Evolutionary conservation across 805 yeast genomes (phyloP).

Genomic region (Kodamaea jinghongensis): DNA sequence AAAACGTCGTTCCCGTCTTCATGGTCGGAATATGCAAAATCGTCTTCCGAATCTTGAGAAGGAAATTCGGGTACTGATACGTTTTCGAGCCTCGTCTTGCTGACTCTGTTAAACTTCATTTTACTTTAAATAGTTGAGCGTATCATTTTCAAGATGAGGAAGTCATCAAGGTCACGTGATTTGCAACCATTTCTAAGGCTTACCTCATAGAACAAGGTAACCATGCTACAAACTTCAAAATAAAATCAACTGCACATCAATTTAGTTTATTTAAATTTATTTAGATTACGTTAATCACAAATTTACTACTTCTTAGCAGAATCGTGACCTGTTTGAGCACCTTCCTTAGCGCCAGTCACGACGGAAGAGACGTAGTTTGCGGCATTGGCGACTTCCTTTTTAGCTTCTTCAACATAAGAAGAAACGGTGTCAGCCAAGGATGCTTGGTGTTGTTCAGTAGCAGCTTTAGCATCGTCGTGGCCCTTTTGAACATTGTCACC

Average conservation of each 20-base stretch:
- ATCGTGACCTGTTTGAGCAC: constrained; percentile 38
- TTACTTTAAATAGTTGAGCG: too few species aligned
- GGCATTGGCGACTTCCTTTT: constrained; percentile 51
- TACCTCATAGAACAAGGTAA: too few species aligned
- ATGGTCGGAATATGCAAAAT: constrained; percentile 10
- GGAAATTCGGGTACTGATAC: too few species aligned
- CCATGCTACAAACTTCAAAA: too few species aligned
- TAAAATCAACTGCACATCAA: too few species aligned
- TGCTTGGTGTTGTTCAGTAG: constrained; percentile 21
- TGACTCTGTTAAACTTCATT: not conserved
- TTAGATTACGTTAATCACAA: not conserved
- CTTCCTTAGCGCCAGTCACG: constrained; percentile 57
- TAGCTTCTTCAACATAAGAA: constrained; percentile 53
- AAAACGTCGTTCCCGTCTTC: constrained; percentile 4
- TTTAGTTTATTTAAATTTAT: not conserved
- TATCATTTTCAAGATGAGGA: too few species aligned
- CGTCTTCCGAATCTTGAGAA: constrained; percentile 10
- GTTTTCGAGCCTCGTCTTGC: too few species aligned
- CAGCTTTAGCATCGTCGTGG: constrained; percentile 48
- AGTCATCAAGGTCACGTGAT: too few species aligned
- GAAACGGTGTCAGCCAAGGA: constrained; percentile 42
- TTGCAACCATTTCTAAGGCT: too few species aligned
- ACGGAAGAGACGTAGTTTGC: constrained; percentile 55
- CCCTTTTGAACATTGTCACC: constrained; percentile 61
- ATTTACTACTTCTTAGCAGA: constrained; percentile 22